Evolutionary conservation across 2,329 filamentous ascomycete species (phyloP).

Genomic region (Waltergamsia citrina): DNA sequence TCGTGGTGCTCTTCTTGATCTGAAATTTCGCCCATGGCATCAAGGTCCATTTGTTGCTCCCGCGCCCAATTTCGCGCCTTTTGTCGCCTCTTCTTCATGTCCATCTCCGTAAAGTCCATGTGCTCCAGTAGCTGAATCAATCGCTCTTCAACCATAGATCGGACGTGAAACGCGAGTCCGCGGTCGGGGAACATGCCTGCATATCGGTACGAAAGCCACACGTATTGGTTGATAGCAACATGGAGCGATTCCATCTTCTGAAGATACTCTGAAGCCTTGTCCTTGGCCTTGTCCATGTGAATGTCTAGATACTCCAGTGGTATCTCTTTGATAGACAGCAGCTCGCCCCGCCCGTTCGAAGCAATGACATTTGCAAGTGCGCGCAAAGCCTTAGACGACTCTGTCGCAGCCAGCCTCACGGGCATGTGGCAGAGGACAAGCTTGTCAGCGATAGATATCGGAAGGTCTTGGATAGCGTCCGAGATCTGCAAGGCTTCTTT

Average conservation of each 20-base stretch:
- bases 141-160: conserved; percentile 64
- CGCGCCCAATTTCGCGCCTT: conserved; percentile 11
- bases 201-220: conserved; percentile 91
- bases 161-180: conserved; percentile 68
- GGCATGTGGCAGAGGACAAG: conserved; percentile 69
- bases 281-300: conserved; percentile 28
- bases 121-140: conserved; percentile 43
- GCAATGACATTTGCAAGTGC: conserved; percentile 64
- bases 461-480: conserved; percentile 63
- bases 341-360: conserved; percentile 51
- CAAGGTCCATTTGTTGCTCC: conserved; percentile 6
- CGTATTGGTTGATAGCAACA: conserved; percentile 72
- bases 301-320: conserved; percentile 68
- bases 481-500: conserved; percentile 55
- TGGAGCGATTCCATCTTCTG: conserved; percentile 67
- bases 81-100: conserved; percentile 15
- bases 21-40: conserved; percentile 7
- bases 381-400: conserved; percentile 26
- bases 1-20: conserved; percentile 9
- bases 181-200: conserved; percentile 70
- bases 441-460: conserved; percentile 63
- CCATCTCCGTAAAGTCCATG: conserved; percentile 37
- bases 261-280: conserved; percentile 46
- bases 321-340: conserved; percentile 63
- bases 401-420: conserved; percentile 26